Conservation (phyloP, 371 early-diverging fungal genomes). For the Mortierella sp. region DNA sequence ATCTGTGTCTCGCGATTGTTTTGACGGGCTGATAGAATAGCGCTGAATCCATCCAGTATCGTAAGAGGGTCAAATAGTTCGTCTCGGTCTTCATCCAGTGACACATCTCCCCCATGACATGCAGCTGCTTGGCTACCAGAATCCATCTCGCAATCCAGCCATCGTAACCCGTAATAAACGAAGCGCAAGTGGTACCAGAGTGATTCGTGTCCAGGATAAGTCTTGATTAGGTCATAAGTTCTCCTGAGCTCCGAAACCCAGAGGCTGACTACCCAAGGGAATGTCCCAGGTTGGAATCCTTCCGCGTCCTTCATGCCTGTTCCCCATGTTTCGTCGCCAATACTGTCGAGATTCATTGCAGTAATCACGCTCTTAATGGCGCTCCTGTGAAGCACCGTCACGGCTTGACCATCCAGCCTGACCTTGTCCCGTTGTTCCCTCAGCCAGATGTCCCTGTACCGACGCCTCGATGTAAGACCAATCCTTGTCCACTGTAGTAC, state of each 20-base stretch:
- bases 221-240: slow-evolving; percentile 50
- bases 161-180: slow-evolving; percentile 44
- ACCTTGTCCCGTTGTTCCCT: too few species aligned
- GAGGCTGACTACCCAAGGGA: slow-evolving; percentile 32
- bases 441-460: slow-evolving; percentile 2
- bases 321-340: not conserved
- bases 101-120: not conserved
- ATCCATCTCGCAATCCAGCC: slow-evolving; percentile 42
- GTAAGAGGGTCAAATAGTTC: slow-evolving; percentile 7
- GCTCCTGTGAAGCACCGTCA: slow-evolving; percentile 8
- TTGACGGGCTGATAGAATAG: not conserved
- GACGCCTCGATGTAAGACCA: slow-evolving; percentile 20
- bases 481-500: slow-evolving; percentile 36
- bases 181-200: slow-evolving; percentile 71
- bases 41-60: not conserved
- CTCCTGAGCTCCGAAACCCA: slow-evolving; percentile 54
- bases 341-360: not conserved
- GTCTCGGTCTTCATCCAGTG: not conserved
- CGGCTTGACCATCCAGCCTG: not conserved
- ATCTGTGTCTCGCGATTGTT: not conserved
- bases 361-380: slow-evolving; percentile 11
- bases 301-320: slow-evolving; percentile 6
- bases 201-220: slow-evolving; percentile 68
- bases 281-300: slow-evolving; percentile 6
- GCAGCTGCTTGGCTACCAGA: not conserved